Conservation (phyloP, 2,329 filamentous ascomycete species). For the Exophiala xenobiotica region DNA sequence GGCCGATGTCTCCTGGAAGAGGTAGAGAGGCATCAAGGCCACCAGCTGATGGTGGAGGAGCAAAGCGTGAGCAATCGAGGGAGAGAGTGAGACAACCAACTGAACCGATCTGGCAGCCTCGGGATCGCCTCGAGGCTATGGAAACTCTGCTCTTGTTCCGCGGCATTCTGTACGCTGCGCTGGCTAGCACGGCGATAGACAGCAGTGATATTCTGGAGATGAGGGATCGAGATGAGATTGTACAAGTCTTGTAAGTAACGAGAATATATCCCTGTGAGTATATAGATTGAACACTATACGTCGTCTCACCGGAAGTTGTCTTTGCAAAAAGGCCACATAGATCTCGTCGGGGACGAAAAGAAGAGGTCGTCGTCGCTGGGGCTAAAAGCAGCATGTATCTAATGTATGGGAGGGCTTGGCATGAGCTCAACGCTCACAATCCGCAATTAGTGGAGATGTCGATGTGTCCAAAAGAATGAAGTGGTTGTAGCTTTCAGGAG, state of each 20-base stretch:
- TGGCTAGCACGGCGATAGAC: not conserved
- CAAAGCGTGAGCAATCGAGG: not conserved
- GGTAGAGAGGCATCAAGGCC: not conserved
- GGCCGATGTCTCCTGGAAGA: not conserved
- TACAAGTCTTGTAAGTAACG: not conserved
- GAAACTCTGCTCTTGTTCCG: not conserved
- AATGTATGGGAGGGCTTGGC: not conserved
- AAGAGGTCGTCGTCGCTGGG: no score
- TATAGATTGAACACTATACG: no score
- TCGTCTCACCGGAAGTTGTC: no score
- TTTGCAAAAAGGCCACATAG: no score
- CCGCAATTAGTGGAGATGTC: not conserved
- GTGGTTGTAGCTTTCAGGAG: slow-evolving; percentile 1
- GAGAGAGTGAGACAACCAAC: not conserved
- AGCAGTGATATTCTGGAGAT: not conserved
- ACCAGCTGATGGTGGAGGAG: not conserved
- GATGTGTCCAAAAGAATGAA: slow-evolving; percentile 1
- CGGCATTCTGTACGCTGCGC: not conserved
- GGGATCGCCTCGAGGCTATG: not conserved
- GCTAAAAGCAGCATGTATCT: no score
- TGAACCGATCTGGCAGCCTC: not conserved
- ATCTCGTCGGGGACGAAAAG: no score
- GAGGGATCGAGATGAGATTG: not conserved
- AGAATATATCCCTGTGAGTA: no score
- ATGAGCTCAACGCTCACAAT: no score